These are phyloP conservation scores for Shiraia sp. DNA, from an alignment of 2,329 filamentous ascomycete genomes.

Conservation along the genomic window DNA sequence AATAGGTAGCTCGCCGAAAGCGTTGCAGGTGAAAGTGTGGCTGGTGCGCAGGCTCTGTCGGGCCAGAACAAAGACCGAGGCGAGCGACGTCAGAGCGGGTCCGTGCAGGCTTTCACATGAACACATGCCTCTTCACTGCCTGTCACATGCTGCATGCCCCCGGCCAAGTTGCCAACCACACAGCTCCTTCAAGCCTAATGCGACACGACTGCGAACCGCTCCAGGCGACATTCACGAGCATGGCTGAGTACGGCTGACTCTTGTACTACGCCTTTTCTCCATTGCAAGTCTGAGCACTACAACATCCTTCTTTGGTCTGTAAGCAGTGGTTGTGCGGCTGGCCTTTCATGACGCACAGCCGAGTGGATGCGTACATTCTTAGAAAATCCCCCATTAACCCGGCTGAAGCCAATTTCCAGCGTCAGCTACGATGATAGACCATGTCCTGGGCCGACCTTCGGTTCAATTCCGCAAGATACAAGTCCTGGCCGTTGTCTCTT, in stretches of 20 bases:
- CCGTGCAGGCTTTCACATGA: slow-evolving; percentile 23
- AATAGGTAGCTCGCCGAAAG: too few species aligned
- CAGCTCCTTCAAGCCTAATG: slow-evolving; percentile 13
- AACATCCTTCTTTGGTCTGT: background rate
- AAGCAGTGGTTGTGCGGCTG: slow-evolving; percentile 5
- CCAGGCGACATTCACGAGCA: slow-evolving; percentile 7
- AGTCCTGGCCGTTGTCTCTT: slow-evolving; percentile 85
- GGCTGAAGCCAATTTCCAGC: background rate
- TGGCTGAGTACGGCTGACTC: slow-evolving; percentile 18
- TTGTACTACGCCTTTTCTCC: background rate
- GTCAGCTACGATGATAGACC: slow-evolving; percentile 60
- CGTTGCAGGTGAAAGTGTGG: background rate
- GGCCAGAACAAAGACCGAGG: slow-evolving; percentile 11
- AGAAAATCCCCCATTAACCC: slow-evolving; percentile 2
- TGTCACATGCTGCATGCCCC: slow-evolving; percentile 27
- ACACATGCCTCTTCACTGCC: slow-evolving; percentile 10
- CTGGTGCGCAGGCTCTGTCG: too few species aligned
- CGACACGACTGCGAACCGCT: slow-evolving; percentile 22
- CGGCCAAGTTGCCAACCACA: slow-evolving; percentile 13
- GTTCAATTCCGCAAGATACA: slow-evolving; percentile 90
- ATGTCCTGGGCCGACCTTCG: slow-evolving; percentile 88
- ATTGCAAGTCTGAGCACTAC: background rate
- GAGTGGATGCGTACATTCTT: background rate
- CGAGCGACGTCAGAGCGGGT: slow-evolving; percentile 14
- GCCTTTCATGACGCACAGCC: slow-evolving; percentile 21